Evolutionary conservation across 2,329 filamentous ascomycete species (phyloP), one percentile per base, ranked within the genome.

Genomic region (Chaetothyriales sp.): DNA sequence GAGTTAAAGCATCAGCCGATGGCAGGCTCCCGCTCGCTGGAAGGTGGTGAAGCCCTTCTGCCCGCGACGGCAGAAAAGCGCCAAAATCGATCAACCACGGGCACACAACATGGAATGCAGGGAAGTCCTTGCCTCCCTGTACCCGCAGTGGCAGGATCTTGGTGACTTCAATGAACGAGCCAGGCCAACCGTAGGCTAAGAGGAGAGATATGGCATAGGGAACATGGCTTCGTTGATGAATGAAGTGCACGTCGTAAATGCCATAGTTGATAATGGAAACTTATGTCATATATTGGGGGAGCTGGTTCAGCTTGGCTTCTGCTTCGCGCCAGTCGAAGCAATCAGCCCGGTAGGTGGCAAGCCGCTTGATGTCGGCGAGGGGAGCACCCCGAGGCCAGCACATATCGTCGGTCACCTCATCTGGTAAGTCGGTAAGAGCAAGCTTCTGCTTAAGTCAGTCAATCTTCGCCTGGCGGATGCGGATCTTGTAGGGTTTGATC

Each of bases 111-210:
- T 77, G 66, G 58, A 79, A 79, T 1, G 70, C 66, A 0, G 76
- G 73, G 2, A 64, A 29, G 20, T 67, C 66, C 5, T 59, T 62
- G 3, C 63, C 60, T 8, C 61, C 62, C 15, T 63, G 54, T 3
- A 66, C 65, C 8, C 80, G 64, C 2, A 72, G 56, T 0, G 71
- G 72, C 5, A 88, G 68, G 46, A 86, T 67, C 61, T 83, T 85
- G 18, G 69, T 66, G 1, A 79, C 80, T 66, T 88, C 84, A 45
- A 84, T 63, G 61, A 85, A 86, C 56, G 77, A 82, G 1, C 84
- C 83, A 0, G 84, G 84, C 78, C 80, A 58, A 6, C 82, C 81
- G 62, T 86, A 82, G n/a, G 73, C 71, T 62, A 86, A 85, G 1
- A 86, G 63, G 28, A 86, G 62, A 0, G 83, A 82, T 44, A 86